These are phyloP conservation scores for Aphanomyces invadans DNA, from an alignment of 352 stramenopile genomes.

Conservation along the genomic window DNA sequence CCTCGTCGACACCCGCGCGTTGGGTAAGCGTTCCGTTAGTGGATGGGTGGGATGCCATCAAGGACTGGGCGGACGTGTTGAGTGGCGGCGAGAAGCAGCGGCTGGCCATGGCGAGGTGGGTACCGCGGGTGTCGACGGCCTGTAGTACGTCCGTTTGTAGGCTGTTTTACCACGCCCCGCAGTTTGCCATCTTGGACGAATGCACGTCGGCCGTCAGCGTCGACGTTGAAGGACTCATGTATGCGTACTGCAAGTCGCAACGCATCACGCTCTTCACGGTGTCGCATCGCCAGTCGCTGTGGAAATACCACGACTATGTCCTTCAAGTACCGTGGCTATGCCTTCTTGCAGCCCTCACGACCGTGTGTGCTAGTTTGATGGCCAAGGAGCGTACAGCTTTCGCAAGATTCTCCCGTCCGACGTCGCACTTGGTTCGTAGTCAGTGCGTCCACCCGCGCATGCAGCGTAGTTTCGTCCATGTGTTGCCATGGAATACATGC, in stretches of 20 bases:
- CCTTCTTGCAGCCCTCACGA: constrained; percentile 5
- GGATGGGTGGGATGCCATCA: constrained; percentile 53
- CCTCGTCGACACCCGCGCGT: too few relatives aligned
- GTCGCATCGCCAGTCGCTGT: constrained; percentile 85
- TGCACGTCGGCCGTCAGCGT: constrained; percentile 78
- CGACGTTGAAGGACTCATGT: constrained; percentile 84
- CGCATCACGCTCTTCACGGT: constrained; percentile 90
- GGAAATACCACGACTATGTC: constrained; percentile 85
- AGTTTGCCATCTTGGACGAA: constrained; percentile 88
- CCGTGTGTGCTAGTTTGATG: constrained; percentile 54
- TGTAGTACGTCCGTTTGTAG: constrained; percentile 24
- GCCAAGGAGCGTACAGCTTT: constrained; percentile 76
- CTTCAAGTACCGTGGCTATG: constrained; percentile 43
- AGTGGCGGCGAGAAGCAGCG: constrained; percentile 88
- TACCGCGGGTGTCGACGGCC: not conserved
- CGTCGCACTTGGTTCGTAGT: constrained; percentile 69
- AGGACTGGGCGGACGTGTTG: constrained; percentile 84
- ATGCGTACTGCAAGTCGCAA: constrained; percentile 71
- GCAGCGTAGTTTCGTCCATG: too few relatives aligned
- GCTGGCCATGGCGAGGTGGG: constrained; percentile 63
- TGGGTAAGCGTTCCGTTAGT: too few relatives aligned
- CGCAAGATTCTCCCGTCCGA: constrained; percentile 76
- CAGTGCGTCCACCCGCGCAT: not conserved
- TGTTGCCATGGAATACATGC: not conserved
- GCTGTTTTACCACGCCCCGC: constrained; percentile 85